Evolutionary conservation across 202 grass and related monocot genomes (phyloP).

Genomic region (Musa balbisiana): DNA sequence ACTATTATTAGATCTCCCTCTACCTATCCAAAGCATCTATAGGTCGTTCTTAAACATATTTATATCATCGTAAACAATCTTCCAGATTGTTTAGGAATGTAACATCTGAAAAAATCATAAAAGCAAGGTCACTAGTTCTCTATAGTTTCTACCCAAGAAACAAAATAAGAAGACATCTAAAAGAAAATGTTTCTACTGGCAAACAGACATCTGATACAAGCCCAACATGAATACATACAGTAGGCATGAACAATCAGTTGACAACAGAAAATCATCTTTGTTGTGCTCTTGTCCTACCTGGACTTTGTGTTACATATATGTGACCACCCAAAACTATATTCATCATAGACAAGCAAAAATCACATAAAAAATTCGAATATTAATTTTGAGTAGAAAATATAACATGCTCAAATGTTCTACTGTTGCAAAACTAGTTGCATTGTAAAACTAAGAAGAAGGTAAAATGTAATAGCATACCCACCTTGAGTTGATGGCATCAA

Average conservation of each 20-base stretch:
- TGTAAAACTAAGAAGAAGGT: too few species aligned
- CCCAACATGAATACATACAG: not conserved
- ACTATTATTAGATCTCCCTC: not conserved
- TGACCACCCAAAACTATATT: not conserved
- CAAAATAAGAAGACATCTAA: not conserved
- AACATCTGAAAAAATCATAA: not conserved
- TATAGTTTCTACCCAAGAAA: not conserved
- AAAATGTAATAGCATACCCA: not conserved
- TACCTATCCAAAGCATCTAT: not conserved
- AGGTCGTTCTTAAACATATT: not conserved
- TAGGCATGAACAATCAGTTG: not conserved
- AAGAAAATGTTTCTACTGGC: not conserved
- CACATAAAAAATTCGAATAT: not conserved
- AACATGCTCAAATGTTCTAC: not conserved
- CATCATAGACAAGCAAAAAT: not conserved
- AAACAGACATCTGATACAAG: too few species aligned
- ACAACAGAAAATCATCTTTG: not conserved
- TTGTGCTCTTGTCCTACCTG: not conserved
- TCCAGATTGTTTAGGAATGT: not conserved
- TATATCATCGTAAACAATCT: not conserved
- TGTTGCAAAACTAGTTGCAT: not conserved
- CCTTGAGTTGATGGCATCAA: constrained; percentile 11
- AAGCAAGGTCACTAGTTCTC: not conserved
- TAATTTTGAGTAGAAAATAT: not conserved
- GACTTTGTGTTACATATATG: not conserved